Percentiles rank a stretch among this genome's conserved stretches.
These are phyloP conservation scores for Fraxinus angustifolia DNA, from an alignment of 305 asterid species.

Conservation along the genomic window DNA sequence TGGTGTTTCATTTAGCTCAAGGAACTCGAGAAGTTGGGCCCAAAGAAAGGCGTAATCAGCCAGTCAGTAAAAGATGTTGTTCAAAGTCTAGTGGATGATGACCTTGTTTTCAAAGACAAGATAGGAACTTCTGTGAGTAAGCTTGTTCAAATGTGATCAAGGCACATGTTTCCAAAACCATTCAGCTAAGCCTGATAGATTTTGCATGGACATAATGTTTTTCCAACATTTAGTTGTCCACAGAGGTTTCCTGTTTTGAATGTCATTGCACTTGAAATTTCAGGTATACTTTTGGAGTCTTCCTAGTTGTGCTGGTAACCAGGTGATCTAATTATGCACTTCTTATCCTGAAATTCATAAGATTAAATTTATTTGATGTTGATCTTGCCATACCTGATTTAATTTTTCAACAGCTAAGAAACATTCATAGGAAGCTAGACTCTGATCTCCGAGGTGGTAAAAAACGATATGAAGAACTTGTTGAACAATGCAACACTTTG, in stretches of 20 bases:
- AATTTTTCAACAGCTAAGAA: conserved; percentile 59
- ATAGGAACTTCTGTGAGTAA: conserved; percentile 93
- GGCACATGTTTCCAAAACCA: background rate
- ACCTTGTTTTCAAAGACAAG: conserved; percentile 91
- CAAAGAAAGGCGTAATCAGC: conserved; percentile 87
- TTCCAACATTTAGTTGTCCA: conserved; percentile 12
- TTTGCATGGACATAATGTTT: conserved; percentile 1
- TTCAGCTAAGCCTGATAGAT: conserved; percentile 11
- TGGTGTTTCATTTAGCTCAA: conserved; percentile 54
- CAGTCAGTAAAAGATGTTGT: conserved; percentile 92
- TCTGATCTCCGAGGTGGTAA: conserved; percentile 66
- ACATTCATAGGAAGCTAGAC: conserved; percentile 59
- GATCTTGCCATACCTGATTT: conserved; percentile 16
- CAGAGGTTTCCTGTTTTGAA: conserved; percentile 7
- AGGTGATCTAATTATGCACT: conserved; percentile 45
- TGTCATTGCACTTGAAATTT: conserved; percentile 15
- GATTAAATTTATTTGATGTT: conserved; percentile 8
- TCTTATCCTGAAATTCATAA: background rate
- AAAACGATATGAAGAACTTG: conserved; percentile 57
- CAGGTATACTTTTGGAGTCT: conserved; percentile 98
- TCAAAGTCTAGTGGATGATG: conserved; percentile 87
- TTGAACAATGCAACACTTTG: conserved; percentile 62
- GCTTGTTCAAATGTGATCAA: conserved; percentile 21
- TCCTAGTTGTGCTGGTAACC: conserved; percentile 98
- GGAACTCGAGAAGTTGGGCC: conserved; percentile 90